A percentile compares a stretch with the other conserved stretches of the same genome.
These are phyloP conservation scores for Hypomyces perniciosus DNA, from an alignment of 2,329 filamentous ascomycete species.

Conservation along the genomic window DNA sequence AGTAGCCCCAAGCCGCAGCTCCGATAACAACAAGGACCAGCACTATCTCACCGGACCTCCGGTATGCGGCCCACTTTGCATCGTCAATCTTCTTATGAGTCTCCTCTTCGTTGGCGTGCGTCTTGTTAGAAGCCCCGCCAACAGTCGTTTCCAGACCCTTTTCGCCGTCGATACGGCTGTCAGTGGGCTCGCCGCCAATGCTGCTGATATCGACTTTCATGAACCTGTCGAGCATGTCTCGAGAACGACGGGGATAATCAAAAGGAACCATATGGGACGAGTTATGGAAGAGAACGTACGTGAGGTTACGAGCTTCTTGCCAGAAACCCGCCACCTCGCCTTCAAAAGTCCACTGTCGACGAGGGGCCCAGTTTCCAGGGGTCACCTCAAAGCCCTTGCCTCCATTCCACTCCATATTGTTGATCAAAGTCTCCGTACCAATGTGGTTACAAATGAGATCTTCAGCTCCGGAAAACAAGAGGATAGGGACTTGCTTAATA, in stretches of 20 bases:
- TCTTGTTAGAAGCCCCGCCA: conserved; percentile 56
- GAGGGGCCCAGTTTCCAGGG: conserved; percentile 85
- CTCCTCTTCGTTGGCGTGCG: conserved; percentile 47
- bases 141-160: conserved; percentile 73
- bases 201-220: conserved; percentile 86
- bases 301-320: conserved; percentile 90
- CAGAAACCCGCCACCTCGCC: conserved; percentile 83
- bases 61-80: conserved; percentile 84
- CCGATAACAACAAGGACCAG: conserved; percentile 74
- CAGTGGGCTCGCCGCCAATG: conserved; percentile 74
- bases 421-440: conserved; percentile 85
- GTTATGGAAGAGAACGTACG: conserved; percentile 93
- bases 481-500: conserved; percentile 67
- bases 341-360: conserved; percentile 90
- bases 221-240: conserved; percentile 97
- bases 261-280: conserved; percentile 98
- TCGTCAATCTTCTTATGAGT: conserved; percentile 67
- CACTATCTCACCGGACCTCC: conserved; percentile 78
- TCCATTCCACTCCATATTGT: conserved; percentile 85
- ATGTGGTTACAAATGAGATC: conserved; percentile 97
- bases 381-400: conserved; percentile 85
- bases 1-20: conserved; percentile 68
- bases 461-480: conserved; percentile 89
- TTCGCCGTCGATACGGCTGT: conserved; percentile 80
- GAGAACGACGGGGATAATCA: conserved; percentile 76